A percentile compares a stretch with the other conserved stretches of the same genome.
These are phyloP conservation scores for Verbascum thapsus DNA, from an alignment of 257 asterid species.

Conservation along the genomic window DNA sequence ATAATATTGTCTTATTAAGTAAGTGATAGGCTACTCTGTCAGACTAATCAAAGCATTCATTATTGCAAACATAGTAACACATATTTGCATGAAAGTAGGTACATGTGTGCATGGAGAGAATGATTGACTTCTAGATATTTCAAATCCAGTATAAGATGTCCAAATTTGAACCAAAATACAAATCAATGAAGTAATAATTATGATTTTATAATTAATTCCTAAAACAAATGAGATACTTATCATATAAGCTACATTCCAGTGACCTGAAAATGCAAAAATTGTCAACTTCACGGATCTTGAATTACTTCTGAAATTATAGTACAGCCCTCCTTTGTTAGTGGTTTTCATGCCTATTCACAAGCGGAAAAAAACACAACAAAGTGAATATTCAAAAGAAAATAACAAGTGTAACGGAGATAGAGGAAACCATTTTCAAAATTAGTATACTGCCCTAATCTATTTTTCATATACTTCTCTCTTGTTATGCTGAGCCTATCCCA, in stretches of 20 bases:
- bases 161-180: slow-evolving; percentile 19
- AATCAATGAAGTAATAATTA: background rate
- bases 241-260: slow-evolving; percentile 17
- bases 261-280: slow-evolving; percentile 93
- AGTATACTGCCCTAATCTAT: slow-evolving; percentile 80
- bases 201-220: no score
- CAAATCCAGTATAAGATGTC: background rate
- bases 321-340: slow-evolving; percentile 58
- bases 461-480: slow-evolving; percentile 74
- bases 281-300: slow-evolving; percentile 91
- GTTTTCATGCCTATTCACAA: slow-evolving; percentile 60
- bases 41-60: slow-evolving; percentile 12
- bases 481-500: slow-evolving; percentile 89
- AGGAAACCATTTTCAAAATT: slow-evolving; percentile 60
- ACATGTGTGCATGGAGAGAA: background rate
- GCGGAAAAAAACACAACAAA: background rate
- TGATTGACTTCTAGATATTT: background rate
- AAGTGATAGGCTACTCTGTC: slow-evolving; percentile 1
- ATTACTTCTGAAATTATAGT: slow-evolving; percentile 74
- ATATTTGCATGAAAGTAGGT: background rate
- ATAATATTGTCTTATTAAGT: no score
- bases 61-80: background rate
- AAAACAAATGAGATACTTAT: slow-evolving; percentile 1
- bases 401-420: background rate
- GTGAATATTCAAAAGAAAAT: slow-evolving; percentile 5